Base-by-base conservation (phyloP, 2,329 filamentous ascomycete genomes). In the Fusarium fracticaudum region DNA sequence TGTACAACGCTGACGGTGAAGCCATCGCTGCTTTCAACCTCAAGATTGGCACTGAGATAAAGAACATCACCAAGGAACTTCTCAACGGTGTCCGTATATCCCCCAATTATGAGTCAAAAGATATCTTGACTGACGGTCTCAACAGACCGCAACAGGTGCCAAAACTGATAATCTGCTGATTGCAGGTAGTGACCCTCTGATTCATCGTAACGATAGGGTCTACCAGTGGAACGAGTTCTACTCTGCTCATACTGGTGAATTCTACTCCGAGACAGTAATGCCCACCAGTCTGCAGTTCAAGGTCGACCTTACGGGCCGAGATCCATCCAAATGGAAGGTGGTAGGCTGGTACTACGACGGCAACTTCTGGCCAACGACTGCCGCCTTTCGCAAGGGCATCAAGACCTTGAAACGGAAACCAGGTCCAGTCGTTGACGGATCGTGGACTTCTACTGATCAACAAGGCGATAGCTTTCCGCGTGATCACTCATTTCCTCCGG, bases 331-430 rank as follows among this genome's bases (percentile, higher is more conserved):
- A 41, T 91, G 89, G 89, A 81, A 77, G 20, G 76, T 88, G 0
- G 81, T 84, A 24, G 86, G 86, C 7, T 90, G 88, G 86, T 84
- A 87, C 22, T 90, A 89, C 75, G 86, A 88, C 64, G 84, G 85
- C 50, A 77, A 86, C n/a, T 86, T 86, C 69, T 91, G 9, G 86
- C 85, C 3, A 82, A 87, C 24, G 83, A 82, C 8, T 87, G 89
- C 77, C 80, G 85, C 40, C 0, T 73, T 73, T 14, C 37, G 37
- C 1, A 38, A 62, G 18, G 57, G 17, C 14, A 35, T 50, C 2
- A 17, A 66, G 43, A 22, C 37, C 8, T 13, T 73, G n/a, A 24
- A 10, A 1, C 24, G 41, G 41, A 62, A 4, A 11, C 70, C 57
- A 33, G 70, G 65, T 1, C 65, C 70, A 6, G 69, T 70, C 2